These are phyloP conservation scores for Blastobotrys arbuscula DNA, from an alignment of 1,139 yeast species.

Conservation along the genomic window DNA sequence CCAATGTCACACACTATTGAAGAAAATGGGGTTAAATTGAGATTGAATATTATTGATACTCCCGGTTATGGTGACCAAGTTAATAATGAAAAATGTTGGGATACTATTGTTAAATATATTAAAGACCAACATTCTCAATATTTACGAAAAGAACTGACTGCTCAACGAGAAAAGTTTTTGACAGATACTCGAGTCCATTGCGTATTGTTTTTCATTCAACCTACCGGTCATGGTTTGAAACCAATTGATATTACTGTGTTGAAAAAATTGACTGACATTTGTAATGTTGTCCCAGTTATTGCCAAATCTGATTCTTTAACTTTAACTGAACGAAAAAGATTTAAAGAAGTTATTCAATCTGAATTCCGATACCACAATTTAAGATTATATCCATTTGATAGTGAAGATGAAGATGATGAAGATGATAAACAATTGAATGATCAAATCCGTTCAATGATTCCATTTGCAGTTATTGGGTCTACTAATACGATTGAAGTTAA, in stretches of 20 bases:
- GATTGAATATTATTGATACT: conserved; percentile 85
- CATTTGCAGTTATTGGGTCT: conserved; percentile 95
- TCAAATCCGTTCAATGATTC: conserved; percentile 54
- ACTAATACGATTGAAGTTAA: conserved; percentile 50
- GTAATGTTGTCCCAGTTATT: conserved; percentile 92
- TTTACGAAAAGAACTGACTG: conserved; percentile 91
- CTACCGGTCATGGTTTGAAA: conserved; percentile 75
- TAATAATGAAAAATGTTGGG: conserved; percentile 94
- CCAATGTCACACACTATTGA: conserved; percentile 61
- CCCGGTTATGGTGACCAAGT: conserved; percentile 98
- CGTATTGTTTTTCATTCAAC: conserved; percentile 83
- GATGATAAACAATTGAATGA: conserved; percentile 37
- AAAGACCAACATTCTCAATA: conserved; percentile 95
- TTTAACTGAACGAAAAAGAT: conserved; percentile 70
- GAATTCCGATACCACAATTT: conserved; percentile 73
- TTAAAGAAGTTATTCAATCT: conserved; percentile 64
- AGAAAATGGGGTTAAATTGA: conserved; percentile 84
- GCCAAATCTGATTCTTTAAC: conserved; percentile 92
- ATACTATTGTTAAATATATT: conserved; percentile 89
- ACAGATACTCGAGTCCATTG: conserved; percentile 95
- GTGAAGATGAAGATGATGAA: conserved; percentile 60
- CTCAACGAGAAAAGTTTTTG: conserved; percentile 81
- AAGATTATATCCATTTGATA: conserved; percentile 83
- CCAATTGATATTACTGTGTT: conserved; percentile 79
- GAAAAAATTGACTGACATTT: conserved; percentile 79